A percentile compares a stretch with the other conserved stretches of the same genome.
phyloP scores from a whole-genome alignment of 192 early-diverging fungal genomes.

The Linnemannia zychae region DNA sequence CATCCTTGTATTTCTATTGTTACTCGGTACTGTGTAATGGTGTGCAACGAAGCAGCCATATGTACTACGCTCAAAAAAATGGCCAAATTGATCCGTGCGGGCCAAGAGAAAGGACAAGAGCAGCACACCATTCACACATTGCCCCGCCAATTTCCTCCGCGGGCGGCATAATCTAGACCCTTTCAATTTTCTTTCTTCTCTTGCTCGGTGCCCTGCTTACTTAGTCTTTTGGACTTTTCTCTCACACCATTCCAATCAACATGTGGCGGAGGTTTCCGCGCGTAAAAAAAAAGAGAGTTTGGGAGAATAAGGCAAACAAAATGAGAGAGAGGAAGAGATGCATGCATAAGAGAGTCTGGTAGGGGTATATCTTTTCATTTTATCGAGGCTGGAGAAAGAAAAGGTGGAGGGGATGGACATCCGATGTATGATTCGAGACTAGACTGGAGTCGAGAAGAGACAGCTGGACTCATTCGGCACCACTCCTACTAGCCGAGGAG shows the following conservation, averaged over 20 bases:
- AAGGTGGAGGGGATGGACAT: neutral
- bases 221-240: neutral
- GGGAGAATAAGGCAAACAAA: neutral
- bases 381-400: neutral
- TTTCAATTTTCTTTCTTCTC: neutral
- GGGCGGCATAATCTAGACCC: conserved; percentile 1
- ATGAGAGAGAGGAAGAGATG: neutral
- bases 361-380: neutral
- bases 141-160: neutral
- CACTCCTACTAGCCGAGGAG: neutral
- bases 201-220: neutral
- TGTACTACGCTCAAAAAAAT: neutral
- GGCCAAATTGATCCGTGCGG: neutral
- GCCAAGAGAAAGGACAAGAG: neutral
- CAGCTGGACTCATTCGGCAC: neutral
- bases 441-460: neutral
- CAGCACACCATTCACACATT: neutral
- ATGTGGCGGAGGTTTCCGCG: neutral
- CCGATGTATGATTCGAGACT: neutral
- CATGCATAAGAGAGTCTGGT: neutral
- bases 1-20: neutral
- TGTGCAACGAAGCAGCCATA: neutral
- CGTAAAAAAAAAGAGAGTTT: neutral
- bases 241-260: neutral
- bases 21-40: neutral